Base-by-base conservation (phyloP, 2,329 filamentous ascomycete species). In the Aureobasidium sp. region DNA sequence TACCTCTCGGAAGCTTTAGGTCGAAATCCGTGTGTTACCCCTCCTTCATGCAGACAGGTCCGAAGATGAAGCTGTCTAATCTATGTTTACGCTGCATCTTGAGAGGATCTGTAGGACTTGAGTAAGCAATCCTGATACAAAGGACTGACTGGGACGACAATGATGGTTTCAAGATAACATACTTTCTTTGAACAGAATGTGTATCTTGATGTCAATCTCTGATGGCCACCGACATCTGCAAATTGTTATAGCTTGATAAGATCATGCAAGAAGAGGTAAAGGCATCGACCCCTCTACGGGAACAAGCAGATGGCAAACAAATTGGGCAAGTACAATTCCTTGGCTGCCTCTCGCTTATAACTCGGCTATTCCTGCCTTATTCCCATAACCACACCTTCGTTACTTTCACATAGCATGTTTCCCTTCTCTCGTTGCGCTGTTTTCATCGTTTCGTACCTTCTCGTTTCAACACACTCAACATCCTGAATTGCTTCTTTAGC, bases 241-340 rank as follows among this genome's bases (percentile, higher is more conserved):
- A 17, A 15, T 48, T n/a, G 13, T 32, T 29, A 29, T n/a, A 51
- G 29, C 8, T 51, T n/a, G 29, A 26, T 6, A 47, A 15, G 4
- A 3, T 23, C 44, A 46, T 46, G 44, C 26, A 47, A 34, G 47
- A 10, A 48, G 15, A 52, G 27, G 34, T 26, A 52, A 52, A 52
- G 6, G 20, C 26, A 34, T 55, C 9, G 3, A 32, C 37, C 51
- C 51, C 37, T 32, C 51, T 20, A 23, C 36, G 51, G 51, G 9
- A 42, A 42, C 37, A 42, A 29, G 37, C 51, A 55, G 13, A 55
- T 32, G 51, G 37, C 51, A 55, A 55, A 55, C 51, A 55, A 12
- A 13, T 55, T 41, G 37, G 50, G 51, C 37, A 55, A n/a, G 51
- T 55, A 42, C 51, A 20, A 8, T 51, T 27, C 36, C 23, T 23